Conservation (phyloP, 139 green algal species). For the Astrephomene gubernaculifera region DNA sequence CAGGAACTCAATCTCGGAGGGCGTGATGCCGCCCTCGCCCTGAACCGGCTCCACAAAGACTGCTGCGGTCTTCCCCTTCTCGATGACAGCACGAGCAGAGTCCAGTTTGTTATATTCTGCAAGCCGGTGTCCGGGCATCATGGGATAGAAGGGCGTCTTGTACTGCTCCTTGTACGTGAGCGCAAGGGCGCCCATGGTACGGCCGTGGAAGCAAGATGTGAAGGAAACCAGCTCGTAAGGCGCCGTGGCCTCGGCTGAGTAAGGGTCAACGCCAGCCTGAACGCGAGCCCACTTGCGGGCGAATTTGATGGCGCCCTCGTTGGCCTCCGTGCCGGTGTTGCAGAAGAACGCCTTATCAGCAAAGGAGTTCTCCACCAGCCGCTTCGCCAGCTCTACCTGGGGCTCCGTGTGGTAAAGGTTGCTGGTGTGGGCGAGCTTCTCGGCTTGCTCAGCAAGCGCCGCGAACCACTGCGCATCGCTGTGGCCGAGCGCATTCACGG, state of each 20-base stretch:
- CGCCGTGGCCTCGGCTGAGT: constrained; percentile 67
- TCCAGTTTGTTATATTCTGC: constrained; percentile 84
- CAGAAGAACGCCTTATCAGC: constrained; percentile 97
- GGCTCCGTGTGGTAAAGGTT: constrained; percentile 98
- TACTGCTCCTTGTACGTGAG: constrained; percentile 98
- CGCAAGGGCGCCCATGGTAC: constrained; percentile 96
- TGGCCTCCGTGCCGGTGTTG: constrained; percentile 98
- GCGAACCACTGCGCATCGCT: constrained; percentile 85
- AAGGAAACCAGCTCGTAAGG: constrained; percentile 96
- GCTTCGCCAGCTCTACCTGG: constrained; percentile 91
- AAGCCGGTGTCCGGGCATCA: constrained; percentile 84
- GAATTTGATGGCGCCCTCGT: constrained; percentile 99
- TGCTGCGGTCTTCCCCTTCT: constrained; percentile 87
- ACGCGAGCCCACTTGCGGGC: constrained; percentile 93
- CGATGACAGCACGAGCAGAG: constrained; percentile 69
- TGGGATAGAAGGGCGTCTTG: constrained; percentile 94
- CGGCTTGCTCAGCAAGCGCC: constrained; percentile 87
- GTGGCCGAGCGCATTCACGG: constrained; percentile 97
- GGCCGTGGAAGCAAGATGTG: constrained; percentile 95
- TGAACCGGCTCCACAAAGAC: constrained; percentile 99
- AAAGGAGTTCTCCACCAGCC: constrained; percentile 90
- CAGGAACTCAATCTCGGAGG: constrained; percentile 74
- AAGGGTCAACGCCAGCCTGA: constrained; percentile 78
- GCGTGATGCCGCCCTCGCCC: constrained; percentile 92
- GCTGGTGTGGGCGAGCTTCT: constrained; percentile 87